Conservation (phyloP, 2,329 filamentous ascomycete species). For the Calonectria pseudoreteaudii region DNA sequence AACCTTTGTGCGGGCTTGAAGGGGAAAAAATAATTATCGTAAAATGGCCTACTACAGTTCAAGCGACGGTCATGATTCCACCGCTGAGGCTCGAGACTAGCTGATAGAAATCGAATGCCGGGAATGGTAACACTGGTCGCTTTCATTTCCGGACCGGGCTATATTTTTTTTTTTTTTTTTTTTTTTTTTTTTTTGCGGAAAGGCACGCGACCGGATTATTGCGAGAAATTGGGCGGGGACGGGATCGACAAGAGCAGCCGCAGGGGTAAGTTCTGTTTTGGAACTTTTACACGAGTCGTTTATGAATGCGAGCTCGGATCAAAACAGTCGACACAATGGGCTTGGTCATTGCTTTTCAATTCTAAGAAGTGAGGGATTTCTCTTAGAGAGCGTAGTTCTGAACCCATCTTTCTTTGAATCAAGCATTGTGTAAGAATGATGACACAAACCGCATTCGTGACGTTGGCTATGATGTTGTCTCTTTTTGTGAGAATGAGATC, state of each 20-base stretch:
- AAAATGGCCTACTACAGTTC: no score
- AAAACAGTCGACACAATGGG: no score
- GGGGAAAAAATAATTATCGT: no score
- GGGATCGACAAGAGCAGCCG: not conserved
- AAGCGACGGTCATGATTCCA: not conserved
- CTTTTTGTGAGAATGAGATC: no score
- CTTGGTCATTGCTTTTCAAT: no score
- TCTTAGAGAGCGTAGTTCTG: no score
- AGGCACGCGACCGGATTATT: not conserved
- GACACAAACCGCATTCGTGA: no score
- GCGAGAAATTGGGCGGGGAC: not conserved
- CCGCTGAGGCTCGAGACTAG: not conserved
- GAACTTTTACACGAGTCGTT: not conserved
- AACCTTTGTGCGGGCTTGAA: not conserved
- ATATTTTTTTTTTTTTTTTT: no score
- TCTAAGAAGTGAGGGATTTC: no score
- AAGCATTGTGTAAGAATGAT: no score
- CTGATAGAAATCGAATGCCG: not conserved
- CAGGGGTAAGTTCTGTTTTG: not conserved
- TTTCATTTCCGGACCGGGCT: not conserved
- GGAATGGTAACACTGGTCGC: not conserved
- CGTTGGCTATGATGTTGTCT: no score
- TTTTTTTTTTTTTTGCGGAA: not conserved
- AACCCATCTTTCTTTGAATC: no score
- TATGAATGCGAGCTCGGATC: not conserved